phyloP scores from a whole-genome alignment of 257 asterid species.

The Phtheirospermum japonicum region DNA sequence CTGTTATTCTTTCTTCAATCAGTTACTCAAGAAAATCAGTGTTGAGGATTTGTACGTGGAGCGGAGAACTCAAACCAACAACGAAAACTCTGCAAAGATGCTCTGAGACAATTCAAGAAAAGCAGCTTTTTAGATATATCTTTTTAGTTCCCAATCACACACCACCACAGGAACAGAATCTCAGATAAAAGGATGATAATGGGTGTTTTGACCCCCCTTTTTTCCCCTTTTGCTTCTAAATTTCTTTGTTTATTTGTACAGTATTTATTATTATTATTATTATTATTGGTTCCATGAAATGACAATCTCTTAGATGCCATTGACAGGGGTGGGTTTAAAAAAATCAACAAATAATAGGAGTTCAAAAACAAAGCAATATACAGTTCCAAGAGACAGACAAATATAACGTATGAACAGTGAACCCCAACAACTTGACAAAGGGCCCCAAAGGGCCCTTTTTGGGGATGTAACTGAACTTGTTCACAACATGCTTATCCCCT shows the following conservation, averaged over 20 bases:
- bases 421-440: conserved; percentile 36
- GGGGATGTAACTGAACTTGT: conserved; percentile 32
- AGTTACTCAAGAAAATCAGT: conserved; percentile 3
- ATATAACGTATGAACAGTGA: conserved; percentile 32
- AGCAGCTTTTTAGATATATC: conserved; percentile 58
- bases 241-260: conserved; percentile 23
- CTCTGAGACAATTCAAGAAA: conserved; percentile 46
- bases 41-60: conserved; percentile 43
- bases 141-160: conserved; percentile 54
- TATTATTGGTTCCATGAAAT: neutral
- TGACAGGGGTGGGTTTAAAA: neutral
- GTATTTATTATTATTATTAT: neutral
- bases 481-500: conserved; percentile 34
- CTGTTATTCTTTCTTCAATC: neutral
- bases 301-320: neutral
- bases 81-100: conserved; percentile 63
- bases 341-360: neutral
- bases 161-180: conserved; percentile 84
- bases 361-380: conserved; percentile 23
- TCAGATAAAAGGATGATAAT: conserved; percentile 68
- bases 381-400: conserved; percentile 28
- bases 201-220: conserved; percentile 37
- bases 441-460: conserved; percentile 31
- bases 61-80: too few relatives aligned
- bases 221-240: neutral